Percentiles rank a stretch among this genome's conserved stretches.
Evolutionary conservation across 495 filamentous ascomycete genomes (phyloP).

Genomic region (Talaromyces trachyspermus): DNA sequence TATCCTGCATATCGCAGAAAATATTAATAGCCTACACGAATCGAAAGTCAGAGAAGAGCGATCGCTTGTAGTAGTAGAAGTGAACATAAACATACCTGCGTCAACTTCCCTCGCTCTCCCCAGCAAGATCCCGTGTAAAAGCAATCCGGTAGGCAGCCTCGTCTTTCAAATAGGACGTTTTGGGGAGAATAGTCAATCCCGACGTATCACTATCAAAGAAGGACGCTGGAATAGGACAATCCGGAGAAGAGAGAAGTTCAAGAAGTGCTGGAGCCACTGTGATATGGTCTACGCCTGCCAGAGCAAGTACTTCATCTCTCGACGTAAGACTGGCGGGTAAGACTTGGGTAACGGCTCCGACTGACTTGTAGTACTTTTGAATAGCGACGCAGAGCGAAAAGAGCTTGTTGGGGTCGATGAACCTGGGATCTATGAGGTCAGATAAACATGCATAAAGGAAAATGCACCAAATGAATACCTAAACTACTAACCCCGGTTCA

Average conservation of each 20-base stretch:
- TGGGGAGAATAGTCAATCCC: slow-evolving; percentile 7
- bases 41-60: neutral
- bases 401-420: slow-evolving; percentile 31
- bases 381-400: slow-evolving; percentile 43
- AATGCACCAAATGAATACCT: no score
- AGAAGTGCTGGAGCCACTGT: slow-evolving; percentile 49
- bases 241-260: slow-evolving; percentile 32
- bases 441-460: neutral
- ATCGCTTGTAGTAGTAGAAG: neutral
- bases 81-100: slow-evolving; percentile 27
- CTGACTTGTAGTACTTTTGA: slow-evolving; percentile 45
- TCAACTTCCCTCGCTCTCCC: slow-evolving; percentile 46
- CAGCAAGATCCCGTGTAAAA: slow-evolving; percentile 40
- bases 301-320: slow-evolving; percentile 46
- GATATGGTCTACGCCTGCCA: slow-evolving; percentile 52
- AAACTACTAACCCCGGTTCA: slow-evolving; percentile 42
- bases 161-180: slow-evolving; percentile 30
- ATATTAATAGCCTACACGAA: slow-evolving; percentile 48
- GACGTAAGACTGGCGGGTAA: slow-evolving; percentile 50
- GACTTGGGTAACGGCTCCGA: slow-evolving; percentile 39
- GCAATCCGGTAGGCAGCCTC: slow-evolving; percentile 39
- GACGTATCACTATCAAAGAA: slow-evolving; percentile 24
- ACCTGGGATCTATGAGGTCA: slow-evolving; percentile 11
- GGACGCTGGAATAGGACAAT: slow-evolving; percentile 22
- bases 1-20: slow-evolving; percentile 53